Evolutionary conservation across 176 grass and related monocot genomes (phyloP), one percentile per base, ranked within the genome.

Genomic region (Saccharum spontaneum): DNA sequence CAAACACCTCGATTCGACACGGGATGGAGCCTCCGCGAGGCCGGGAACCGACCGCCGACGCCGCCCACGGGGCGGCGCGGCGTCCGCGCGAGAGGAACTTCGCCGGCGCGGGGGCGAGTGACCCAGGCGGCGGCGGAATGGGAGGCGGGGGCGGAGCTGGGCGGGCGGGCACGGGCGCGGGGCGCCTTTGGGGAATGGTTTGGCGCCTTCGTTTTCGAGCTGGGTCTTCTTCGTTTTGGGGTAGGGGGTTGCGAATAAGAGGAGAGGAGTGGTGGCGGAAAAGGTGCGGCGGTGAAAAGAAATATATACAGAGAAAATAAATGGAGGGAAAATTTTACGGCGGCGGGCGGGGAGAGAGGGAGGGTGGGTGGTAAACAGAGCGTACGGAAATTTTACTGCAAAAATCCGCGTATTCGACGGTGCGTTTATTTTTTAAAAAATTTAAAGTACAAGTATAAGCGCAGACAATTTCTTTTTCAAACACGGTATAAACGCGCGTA

Each of bases 141-240:
- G 17, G 10, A 9, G 26, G n/a, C 44, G 20, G 17, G 28, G 30
- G 38, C 55, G 54, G 23, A 15, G 71, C 20, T 23, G 26, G 59
- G 15, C 12, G 82, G 52, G 40, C 62, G 64, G 78, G 78, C 44
- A 38, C 77, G 77, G 61, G 50, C 23, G 23, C 68, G 37, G 15
- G 37, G 80, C 72, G 69, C 30, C 65, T 54, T 81, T 81, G 45
- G 66, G 66, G 28, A 85, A 81, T 85, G 41, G 82, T 86, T 90
- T 90, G 88, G 88, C 83, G 88, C 88, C 85, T 69, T 82, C 54
- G 88, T 71, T 86, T 90, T 82, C 64, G 88, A 86, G 71, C 23
- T 62, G 59, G 50, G 22, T 20, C 20, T n/a, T 3, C 57, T 62
- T 22, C 57, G 22, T 62, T 62, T 62, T 31, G 81, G 62, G 13